Conservation (phyloP, 2,329 filamentous ascomycete genomes). For the Dichotomopilus funicola region DNA sequence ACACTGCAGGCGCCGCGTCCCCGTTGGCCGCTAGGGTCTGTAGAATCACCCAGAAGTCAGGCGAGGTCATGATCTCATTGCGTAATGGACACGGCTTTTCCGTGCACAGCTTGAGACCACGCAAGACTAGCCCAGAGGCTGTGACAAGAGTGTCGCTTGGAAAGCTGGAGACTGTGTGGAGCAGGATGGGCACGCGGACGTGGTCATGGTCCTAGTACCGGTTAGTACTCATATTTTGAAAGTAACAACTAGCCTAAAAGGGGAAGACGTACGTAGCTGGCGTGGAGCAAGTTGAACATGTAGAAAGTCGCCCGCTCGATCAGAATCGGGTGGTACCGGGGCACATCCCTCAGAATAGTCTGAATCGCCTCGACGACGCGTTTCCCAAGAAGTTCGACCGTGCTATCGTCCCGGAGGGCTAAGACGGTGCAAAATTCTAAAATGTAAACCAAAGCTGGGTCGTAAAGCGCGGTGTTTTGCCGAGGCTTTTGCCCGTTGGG, state of each 20-base stretch:
- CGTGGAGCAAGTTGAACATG: conserved; percentile 70
- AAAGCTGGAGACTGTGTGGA: conserved; percentile 87
- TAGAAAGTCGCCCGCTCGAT: conserved; percentile 83
- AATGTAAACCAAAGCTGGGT: conserved; percentile 82
- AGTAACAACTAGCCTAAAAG: too few species aligned
- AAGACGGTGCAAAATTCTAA: conserved; percentile 83
- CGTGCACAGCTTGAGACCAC: conserved; percentile 74
- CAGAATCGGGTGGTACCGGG: conserved; percentile 73
- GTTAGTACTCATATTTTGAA: conserved; percentile 20
- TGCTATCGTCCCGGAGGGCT: conserved; percentile 67
- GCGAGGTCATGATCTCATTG: conserved; percentile 91
- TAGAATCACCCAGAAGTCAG: conserved; percentile 93
- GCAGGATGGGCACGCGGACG: conserved; percentile 81
- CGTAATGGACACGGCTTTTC: conserved; percentile 69
- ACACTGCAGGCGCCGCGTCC: conserved; percentile 70
- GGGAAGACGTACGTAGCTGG: conserved; percentile 68
- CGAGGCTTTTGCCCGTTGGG: conserved; percentile 51
- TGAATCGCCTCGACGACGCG: conserved; percentile 75
- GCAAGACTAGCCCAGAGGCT: conserved; percentile 67
- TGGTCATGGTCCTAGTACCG: conserved; percentile 70
- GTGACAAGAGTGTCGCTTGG: conserved; percentile 70
- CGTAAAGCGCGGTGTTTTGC: conserved; percentile 60
- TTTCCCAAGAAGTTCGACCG: conserved; percentile 67
- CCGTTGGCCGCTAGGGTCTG: conserved; percentile 63
- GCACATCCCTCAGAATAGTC: conserved; percentile 70